phyloP scores from a whole-genome alignment of 768 basidiomycete species.

The Rhodotorula kratochvilovae region DNA sequence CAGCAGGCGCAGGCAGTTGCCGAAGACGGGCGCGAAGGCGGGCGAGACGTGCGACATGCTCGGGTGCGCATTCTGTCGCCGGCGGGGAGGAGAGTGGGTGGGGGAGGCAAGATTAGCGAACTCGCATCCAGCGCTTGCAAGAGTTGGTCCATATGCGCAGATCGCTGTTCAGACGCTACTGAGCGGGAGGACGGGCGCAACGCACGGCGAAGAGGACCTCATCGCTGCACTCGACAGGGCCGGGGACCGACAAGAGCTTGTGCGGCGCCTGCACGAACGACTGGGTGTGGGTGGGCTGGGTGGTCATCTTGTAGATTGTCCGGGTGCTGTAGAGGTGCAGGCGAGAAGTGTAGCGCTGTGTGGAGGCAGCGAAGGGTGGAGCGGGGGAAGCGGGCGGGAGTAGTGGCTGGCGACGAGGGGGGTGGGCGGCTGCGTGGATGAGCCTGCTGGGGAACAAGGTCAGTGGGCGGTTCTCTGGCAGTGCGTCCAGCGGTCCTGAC shows the following conservation, averaged over 20 bases:
- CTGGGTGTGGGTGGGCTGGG: neutral
- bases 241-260: conserved; percentile 43
- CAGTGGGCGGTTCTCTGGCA: too few species aligned
- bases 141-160: neutral
- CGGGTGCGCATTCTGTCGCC: conserved; percentile 71
- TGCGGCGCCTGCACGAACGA: conserved; percentile 31
- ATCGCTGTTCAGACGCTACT: too few species aligned
- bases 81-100: neutral
- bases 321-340: too few species aligned
- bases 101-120: too few species aligned
- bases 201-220: conserved; percentile 29
- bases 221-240: conserved; percentile 38
- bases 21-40: conserved; percentile 82
- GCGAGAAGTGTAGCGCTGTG: too few species aligned
- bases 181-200: neutral
- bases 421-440: too few species aligned
- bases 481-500: too few species aligned
- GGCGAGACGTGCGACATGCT: conserved; percentile 63
- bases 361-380: too few species aligned
- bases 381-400: too few species aligned
- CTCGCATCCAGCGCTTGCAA: too few species aligned
- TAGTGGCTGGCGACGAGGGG: too few species aligned
- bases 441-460: too few species aligned
- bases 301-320: neutral
- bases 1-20: conserved; percentile 61